Percentiles rank a stretch among this genome's conserved stretches.
phyloP scores from a whole-genome alignment of 2,329 filamentous ascomycete species.

The Penicillium brevicompactum region DNA sequence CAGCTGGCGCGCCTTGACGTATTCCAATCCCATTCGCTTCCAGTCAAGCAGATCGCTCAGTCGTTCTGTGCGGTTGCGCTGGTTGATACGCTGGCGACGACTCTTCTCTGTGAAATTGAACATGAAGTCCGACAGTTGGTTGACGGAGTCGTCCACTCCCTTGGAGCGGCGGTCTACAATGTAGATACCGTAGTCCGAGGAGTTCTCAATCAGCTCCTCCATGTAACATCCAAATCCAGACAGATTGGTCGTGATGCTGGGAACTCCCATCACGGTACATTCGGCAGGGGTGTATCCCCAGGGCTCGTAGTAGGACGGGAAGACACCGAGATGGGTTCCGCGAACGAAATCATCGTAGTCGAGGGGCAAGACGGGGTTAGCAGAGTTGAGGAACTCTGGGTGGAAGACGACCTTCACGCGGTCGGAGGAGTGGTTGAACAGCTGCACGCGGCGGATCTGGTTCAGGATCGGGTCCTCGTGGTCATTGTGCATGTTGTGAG shows the following conservation, averaged over 20 bases:
- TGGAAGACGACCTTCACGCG: constrained; percentile 98
- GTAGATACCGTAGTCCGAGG: constrained; percentile 97
- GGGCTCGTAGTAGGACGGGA: constrained; percentile 97
- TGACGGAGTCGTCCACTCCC: constrained; percentile 95
- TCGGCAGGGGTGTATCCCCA: constrained; percentile 99
- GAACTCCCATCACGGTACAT: constrained; percentile 98
- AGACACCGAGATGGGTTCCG: constrained; percentile 92
- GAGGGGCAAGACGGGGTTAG: constrained; percentile 90
- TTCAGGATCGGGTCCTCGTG: constrained; percentile 90
- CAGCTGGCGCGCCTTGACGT: constrained; percentile 94
- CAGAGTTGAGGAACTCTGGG: constrained; percentile 93
- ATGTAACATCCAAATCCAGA: constrained; percentile 99
- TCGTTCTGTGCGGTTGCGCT: constrained; percentile 93
- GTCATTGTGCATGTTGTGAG: constrained; percentile 98
- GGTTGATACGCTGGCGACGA: constrained; percentile 95
- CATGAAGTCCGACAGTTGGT: constrained; percentile 91
- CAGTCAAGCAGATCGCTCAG: constrained; percentile 94
- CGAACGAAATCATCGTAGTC: constrained; percentile 99
- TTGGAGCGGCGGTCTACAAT: constrained; percentile 95
- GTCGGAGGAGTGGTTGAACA: constrained; percentile 94
- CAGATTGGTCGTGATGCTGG: constrained; percentile 95
- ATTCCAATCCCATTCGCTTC: constrained; percentile 99
- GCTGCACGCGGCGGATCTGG: constrained; percentile 91
- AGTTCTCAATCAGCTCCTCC: constrained; percentile 98
- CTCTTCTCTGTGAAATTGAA: constrained; percentile 92